A percentile compares a stretch with the other conserved stretches of the same genome.
phyloP scores from a whole-genome alignment of 805 yeast genomes.

The Kluyveromyces starmeri region DNA sequence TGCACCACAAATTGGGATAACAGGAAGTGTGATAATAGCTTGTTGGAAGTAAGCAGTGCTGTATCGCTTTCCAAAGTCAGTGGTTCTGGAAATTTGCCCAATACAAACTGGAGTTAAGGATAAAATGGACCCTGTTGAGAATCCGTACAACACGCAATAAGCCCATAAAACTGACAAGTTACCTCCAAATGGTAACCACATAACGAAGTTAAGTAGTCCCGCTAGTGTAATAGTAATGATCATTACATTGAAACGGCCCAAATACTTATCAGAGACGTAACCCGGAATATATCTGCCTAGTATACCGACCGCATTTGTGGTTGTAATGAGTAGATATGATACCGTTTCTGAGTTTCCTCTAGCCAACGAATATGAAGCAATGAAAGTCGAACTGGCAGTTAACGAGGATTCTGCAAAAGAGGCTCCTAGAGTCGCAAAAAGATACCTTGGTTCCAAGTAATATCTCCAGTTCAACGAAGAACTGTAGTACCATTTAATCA shows the following conservation, averaged over 20 bases:
- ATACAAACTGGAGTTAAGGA: constrained; percentile 52
- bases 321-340: constrained; percentile 40
- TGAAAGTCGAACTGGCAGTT: constrained; percentile 39
- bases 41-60: constrained; percentile 51
- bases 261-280: constrained; percentile 33
- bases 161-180: constrained; percentile 32
- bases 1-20: constrained; percentile 44
- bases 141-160: constrained; percentile 44
- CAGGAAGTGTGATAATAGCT: constrained; percentile 40
- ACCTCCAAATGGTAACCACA: constrained; percentile 39
- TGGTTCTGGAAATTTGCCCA: constrained; percentile 48
- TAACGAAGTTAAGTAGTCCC: constrained; percentile 27
- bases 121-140: constrained; percentile 46
- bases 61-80: constrained; percentile 47
- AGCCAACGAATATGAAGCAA: constrained; percentile 45
- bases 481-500: constrained; percentile 21
- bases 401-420: constrained; percentile 40
- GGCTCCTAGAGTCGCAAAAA: constrained; percentile 35
- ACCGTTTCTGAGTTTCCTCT: constrained; percentile 36
- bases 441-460: constrained; percentile 37
- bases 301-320: constrained; percentile 39
- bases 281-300: constrained; percentile 41
- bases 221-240: constrained; percentile 30
- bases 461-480: constrained; percentile 28
- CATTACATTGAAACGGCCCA: constrained; percentile 48